Evolutionary conservation across 148 eudicot genomes (phyloP).

Genomic region (Rhododendron simsii): DNA sequence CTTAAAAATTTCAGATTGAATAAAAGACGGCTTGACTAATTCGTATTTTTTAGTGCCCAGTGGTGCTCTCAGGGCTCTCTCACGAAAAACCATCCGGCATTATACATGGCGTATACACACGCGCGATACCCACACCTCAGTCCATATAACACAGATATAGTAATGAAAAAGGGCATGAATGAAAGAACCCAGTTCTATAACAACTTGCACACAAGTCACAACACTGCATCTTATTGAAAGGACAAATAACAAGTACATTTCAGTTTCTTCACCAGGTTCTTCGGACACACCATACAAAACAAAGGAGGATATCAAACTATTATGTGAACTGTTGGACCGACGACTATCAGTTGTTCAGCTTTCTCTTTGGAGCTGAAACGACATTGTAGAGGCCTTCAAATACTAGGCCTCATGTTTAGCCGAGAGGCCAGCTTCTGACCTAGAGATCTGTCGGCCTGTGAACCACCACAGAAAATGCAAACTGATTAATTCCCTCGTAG

Average conservation of each 20-base stretch:
- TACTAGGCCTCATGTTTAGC: neutral
- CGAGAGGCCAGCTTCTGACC: conserved; percentile 10
- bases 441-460: neutral
- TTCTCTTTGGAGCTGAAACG: neutral
- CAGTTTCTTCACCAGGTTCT: neutral
- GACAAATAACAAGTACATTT: neutral
- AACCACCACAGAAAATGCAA: neutral
- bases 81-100: no score
- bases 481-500: neutral
- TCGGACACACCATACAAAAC: neutral
- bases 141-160: neutral
- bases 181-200: neutral
- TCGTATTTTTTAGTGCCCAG: neutral
- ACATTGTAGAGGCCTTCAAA: neutral
- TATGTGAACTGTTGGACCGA: neutral
- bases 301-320: neutral
- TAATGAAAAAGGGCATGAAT: neutral
- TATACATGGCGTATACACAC: neutral
- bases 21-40: no score
- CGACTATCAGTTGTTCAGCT: neutral
- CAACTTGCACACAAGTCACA: neutral
- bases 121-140: neutral
- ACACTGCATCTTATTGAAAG: neutral
- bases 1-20: neutral
- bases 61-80: neutral